Evolutionary conservation across 306 rosid genomes (phyloP), one percentile per base, ranked within the genome.

Genomic region (Malus fusca): DNA sequence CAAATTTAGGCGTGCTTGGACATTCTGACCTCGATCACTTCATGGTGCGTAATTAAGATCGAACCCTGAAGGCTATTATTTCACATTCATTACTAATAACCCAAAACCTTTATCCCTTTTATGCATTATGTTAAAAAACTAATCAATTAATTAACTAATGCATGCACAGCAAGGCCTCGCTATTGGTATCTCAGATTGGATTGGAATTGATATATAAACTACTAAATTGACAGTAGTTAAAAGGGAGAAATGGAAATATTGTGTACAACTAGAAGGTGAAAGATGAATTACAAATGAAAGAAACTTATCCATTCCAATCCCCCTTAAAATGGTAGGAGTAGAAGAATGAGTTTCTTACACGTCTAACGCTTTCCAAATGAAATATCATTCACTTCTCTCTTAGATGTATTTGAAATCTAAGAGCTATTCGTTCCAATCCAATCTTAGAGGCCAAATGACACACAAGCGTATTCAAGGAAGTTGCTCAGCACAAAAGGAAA

Each of bases 1-100:
- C 79, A 46, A 83, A 82, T 75, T 52, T 76, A 46, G 87, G 55
- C 8, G 21, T 48, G 55, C 18, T 15, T 15, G 55, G 79, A 71
- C 90, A 86, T 8, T 68, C 91, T 60, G 97, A 92, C 76, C 94
- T 92, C 68, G 97, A 92, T 85, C 88, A 82, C 75, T 92, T 92
- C 90, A 92, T 92, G 97, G 97, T 90, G 84, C 76, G 13, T 71
- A 35, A 48, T 48, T 48, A 48, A 48, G 21, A 48, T 48, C 55
- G 8, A 48, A 14, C 55, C 55, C 55, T 48, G 55, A 15, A 15
- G 55, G 21, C 55, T 15, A 48, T 15, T 48, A 48, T 48, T 48
- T 48, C 21, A 48, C 55, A 48, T 48, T 48, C 55, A 5, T 48
- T 48, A 15, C 21, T 48, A 48, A 35, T 35, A 35, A 35, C 44